Evolutionary conservation across 192 early-diverging fungal genomes (phyloP).

Genomic region (Geosiphon pyriformis): DNA sequence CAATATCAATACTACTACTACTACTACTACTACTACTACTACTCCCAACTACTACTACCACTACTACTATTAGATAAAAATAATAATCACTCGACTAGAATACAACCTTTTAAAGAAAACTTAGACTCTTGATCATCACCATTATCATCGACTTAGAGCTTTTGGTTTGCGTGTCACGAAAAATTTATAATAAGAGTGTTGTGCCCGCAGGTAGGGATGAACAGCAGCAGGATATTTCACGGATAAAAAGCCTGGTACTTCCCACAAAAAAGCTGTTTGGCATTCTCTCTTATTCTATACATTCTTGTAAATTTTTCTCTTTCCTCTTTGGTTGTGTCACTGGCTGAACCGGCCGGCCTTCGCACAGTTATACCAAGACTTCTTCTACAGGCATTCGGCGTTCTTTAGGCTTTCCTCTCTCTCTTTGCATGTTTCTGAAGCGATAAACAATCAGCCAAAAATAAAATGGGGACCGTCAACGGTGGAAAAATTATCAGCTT

Average conservation of each 20-base stretch:
- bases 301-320: conserved; percentile 2
- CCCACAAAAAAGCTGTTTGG: neutral
- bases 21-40: too few relatives aligned
- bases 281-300: neutral
- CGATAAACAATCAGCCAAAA: conserved; percentile 29
- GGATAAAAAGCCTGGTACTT: neutral
- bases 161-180: too few relatives aligned
- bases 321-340: conserved; percentile 10
- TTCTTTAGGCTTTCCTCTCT: conserved; percentile 17
- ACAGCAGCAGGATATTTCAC: too few relatives aligned
- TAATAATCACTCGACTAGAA: too few relatives aligned
- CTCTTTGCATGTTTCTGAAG: conserved; percentile 18
- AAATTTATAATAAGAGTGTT: too few relatives aligned
- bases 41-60: too few relatives aligned
- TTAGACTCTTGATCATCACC: too few relatives aligned
- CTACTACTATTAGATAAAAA: too few relatives aligned
- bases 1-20: too few relatives aligned
- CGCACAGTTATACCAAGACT: neutral
- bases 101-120: too few relatives aligned
- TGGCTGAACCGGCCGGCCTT: neutral
- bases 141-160: too few relatives aligned
- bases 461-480: conserved; percentile 26
- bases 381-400: conserved; percentile 22
- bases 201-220: too few relatives aligned
- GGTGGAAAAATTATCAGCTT: conserved; percentile 28